Evolutionary conservation across 2,329 filamentous ascomycete species (phyloP).

Genomic region (Neonectria coccinea): DNA sequence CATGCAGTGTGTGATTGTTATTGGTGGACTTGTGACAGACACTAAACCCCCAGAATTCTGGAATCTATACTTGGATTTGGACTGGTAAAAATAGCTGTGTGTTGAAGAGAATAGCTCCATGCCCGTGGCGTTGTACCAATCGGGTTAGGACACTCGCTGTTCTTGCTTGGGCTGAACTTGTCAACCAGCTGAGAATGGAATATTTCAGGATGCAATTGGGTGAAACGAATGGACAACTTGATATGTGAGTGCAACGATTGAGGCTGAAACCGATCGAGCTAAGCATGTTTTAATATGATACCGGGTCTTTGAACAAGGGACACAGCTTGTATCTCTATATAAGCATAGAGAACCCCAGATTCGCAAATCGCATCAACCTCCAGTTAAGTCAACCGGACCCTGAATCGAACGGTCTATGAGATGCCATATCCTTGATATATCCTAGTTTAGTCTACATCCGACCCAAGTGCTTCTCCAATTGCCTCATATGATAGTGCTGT

Average conservation of each 20-base stretch:
- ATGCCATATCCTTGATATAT: not conserved
- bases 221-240: not conserved
- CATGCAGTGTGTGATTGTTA: constrained; percentile 9
- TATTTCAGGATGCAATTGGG: not conserved
- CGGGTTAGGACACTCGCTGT: not conserved
- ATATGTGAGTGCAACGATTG: not conserved
- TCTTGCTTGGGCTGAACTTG: not conserved
- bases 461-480: not conserved
- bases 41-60: not conserved
- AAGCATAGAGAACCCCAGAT: not conserved
- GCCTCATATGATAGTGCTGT: not conserved
- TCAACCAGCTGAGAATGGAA: not conserved
- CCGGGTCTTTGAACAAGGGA: not conserved
- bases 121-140: not conserved
- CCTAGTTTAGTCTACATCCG: not conserved
- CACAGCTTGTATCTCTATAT: not conserved
- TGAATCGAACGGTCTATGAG: not conserved
- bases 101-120: constrained; percentile 12
- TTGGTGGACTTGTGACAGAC: constrained; percentile 23
- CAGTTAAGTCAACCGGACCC: not conserved
- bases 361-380: not conserved
- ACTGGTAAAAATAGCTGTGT: constrained; percentile 21
- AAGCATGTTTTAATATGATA: not conserved
- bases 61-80: constrained; percentile 21
- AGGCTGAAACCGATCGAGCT: not conserved